Percentiles rank a stretch among this genome's conserved stretches.
phyloP scores from a whole-genome alignment of 176 grass and related monocot species.

The Oryza rufipogon region DNA sequence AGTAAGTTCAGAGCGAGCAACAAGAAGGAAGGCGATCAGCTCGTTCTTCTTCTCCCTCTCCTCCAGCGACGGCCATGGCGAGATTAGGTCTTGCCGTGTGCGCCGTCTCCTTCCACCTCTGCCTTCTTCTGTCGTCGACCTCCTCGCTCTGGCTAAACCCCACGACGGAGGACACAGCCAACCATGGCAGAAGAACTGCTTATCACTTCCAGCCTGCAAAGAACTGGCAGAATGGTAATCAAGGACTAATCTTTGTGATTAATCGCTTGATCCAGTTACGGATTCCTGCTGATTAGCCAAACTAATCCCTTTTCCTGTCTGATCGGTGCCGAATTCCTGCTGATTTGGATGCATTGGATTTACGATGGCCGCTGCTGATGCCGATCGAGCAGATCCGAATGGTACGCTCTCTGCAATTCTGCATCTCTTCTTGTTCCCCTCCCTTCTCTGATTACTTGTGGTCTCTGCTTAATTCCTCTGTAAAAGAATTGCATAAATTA shows the following conservation, averaged over 20 bases:
- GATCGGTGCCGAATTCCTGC: background rate
- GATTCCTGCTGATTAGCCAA: background rate
- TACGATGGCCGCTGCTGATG: background rate
- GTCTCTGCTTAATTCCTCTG: background rate
- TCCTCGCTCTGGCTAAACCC: background rate
- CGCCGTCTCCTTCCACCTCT: conserved; percentile 18
- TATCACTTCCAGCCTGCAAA: conserved; percentile 88
- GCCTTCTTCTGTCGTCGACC: background rate
- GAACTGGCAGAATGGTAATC: conserved; percentile 87
- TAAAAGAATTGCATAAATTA: background rate
- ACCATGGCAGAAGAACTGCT: conserved; percentile 51
- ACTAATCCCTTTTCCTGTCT: background rate
- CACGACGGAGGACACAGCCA: background rate
- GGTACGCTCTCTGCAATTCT: conserved; percentile 42
- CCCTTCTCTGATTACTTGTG: background rate
- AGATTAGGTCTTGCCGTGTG: conserved; percentile 14
- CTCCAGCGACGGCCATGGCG: conserved; percentile 21
- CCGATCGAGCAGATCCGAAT: conserved; percentile 67
- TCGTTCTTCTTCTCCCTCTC: background rate
- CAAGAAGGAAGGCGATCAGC: background rate
- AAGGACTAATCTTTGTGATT: background rate
- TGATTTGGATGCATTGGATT: background rate
- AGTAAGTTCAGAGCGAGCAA: background rate
- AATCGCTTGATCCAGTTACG: background rate
- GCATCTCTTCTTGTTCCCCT: background rate